phyloP scores from a whole-genome alignment of 805 yeast genomes.

The Hanseniaspora jakobsenii region DNA sequence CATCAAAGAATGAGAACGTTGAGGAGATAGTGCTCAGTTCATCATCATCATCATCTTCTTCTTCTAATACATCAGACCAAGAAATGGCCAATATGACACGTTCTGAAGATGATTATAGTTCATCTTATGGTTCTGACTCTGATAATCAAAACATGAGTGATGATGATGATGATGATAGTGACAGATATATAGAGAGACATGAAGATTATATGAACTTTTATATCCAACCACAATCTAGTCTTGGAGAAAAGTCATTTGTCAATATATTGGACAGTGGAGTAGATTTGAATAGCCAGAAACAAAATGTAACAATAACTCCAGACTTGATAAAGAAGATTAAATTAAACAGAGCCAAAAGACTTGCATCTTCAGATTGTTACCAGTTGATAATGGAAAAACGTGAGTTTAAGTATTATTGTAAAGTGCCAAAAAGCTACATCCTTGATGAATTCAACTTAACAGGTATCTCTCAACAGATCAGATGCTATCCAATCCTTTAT shows the following conservation, averaged over 20 bases:
- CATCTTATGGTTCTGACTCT: not conserved
- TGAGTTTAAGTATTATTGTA: conserved; percentile 59
- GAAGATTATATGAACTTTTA: not conserved
- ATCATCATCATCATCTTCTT: not conserved
- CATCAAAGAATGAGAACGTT: too few species aligned
- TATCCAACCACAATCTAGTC: not conserved
- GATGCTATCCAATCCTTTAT: conserved; percentile 81
- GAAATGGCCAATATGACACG: not conserved
- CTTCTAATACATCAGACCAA: not conserved
- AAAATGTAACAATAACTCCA: too few species aligned
- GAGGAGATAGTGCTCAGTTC: not conserved
- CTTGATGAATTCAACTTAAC: conserved; percentile 95
- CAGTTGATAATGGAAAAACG: conserved; percentile 51
- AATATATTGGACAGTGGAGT: not conserved
- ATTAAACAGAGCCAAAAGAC: conserved; percentile 29
- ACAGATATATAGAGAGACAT: not conserved
- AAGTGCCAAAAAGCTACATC: conserved; percentile 81
- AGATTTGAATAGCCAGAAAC: not conserved
- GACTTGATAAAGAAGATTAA: not conserved
- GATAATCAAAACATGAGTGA: too few species aligned
- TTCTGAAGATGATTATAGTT: not conserved
- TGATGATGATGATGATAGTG: not conserved
- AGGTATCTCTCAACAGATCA: conserved; percentile 73
- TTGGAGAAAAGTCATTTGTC: not conserved
- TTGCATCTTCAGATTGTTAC: conserved; percentile 18